phyloP scores from a whole-genome alignment of 2,329 filamentous ascomycete species.

The Neofusicoccum laricinum region DNA sequence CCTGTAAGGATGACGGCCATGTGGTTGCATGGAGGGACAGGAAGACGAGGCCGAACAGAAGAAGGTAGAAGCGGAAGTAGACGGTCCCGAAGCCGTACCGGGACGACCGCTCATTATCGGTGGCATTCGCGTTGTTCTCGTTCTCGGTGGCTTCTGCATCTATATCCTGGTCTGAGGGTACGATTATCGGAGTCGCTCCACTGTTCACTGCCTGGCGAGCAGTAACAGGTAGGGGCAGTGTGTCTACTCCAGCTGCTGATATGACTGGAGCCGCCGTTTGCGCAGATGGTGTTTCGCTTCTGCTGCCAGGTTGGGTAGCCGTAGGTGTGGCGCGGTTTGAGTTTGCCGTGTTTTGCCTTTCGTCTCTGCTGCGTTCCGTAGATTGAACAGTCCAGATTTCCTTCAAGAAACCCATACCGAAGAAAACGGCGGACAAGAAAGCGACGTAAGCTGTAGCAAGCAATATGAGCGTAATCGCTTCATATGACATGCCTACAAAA shows the following conservation, averaged over 20 bases:
- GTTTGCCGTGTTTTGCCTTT: constrained; percentile 38
- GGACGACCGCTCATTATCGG: constrained; percentile 45
- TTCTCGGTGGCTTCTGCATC: constrained; percentile 30
- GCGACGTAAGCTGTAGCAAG: constrained; percentile 57
- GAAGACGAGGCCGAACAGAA: constrained; percentile 57
- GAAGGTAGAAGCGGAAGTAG: constrained; percentile 61
- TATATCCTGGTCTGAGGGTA: constrained; percentile 59
- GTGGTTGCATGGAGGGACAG: constrained; percentile 58
- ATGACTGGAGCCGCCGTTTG: constrained; percentile 21
- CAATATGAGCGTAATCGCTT: constrained; percentile 52
- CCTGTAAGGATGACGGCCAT: constrained; percentile 53
- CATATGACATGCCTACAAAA: constrained; percentile 49
- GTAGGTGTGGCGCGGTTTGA: constrained; percentile 20
- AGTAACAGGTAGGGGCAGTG: constrained; percentile 52
- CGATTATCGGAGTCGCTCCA: constrained; percentile 55
- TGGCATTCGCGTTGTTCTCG: constrained; percentile 30
- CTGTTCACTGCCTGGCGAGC: constrained; percentile 26
- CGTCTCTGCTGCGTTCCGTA: constrained; percentile 44
- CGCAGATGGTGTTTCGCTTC: constrained; percentile 21
- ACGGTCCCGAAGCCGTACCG: constrained; percentile 43
- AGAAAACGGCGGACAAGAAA: constrained; percentile 59
- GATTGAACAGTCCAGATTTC: constrained; percentile 65
- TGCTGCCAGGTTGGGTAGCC: constrained; percentile 21
- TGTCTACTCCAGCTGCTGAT: constrained; percentile 31
- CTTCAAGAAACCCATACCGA: constrained; percentile 64